A percentile compares a stretch with the other conserved stretches of the same genome.
Conservation (phyloP, 225 moss, liverwort and hornwort genomes). For the Pseudoscleropodium purum region DNA sequence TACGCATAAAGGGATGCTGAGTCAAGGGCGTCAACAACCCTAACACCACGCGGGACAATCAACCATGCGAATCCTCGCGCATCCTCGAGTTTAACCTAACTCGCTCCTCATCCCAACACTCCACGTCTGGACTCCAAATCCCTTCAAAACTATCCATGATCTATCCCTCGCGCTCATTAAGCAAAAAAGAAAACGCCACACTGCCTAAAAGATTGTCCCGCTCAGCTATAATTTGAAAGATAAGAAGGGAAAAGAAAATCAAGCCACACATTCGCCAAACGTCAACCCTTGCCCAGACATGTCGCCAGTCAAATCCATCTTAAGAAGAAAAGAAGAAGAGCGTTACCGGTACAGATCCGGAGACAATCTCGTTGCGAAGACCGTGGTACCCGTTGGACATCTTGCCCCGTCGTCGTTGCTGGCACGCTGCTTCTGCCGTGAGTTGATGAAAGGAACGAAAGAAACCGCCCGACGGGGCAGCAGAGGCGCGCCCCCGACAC, state of each 20-base stretch:
- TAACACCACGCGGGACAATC: background rate
- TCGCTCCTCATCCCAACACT: background rate
- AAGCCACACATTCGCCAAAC: background rate
- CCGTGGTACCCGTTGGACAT: constrained; percentile 88
- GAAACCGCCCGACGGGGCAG: background rate
- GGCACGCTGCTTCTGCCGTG: background rate
- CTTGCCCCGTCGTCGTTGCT: constrained; percentile 7
- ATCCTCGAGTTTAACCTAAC: background rate
- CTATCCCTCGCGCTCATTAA: background rate
- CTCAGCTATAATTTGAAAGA: background rate
- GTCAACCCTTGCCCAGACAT: background rate
- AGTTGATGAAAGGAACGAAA: background rate
- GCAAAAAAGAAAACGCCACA: background rate
- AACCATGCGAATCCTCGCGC: background rate
- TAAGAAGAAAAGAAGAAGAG: background rate
- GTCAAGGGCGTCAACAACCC: background rate
- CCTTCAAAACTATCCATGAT: background rate
- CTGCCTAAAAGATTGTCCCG: background rate
- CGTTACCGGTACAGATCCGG: constrained; percentile 84
- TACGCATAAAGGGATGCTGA: background rate
- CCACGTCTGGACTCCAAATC: background rate
- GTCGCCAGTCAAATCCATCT: background rate
- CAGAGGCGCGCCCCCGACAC: background rate
- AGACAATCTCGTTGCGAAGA: constrained; percentile 74
- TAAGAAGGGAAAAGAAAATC: background rate